These are phyloP conservation scores for Discostella pseudostelligera DNA, from an alignment of 108 stramenopile genomes.

Conservation along the genomic window DNA sequence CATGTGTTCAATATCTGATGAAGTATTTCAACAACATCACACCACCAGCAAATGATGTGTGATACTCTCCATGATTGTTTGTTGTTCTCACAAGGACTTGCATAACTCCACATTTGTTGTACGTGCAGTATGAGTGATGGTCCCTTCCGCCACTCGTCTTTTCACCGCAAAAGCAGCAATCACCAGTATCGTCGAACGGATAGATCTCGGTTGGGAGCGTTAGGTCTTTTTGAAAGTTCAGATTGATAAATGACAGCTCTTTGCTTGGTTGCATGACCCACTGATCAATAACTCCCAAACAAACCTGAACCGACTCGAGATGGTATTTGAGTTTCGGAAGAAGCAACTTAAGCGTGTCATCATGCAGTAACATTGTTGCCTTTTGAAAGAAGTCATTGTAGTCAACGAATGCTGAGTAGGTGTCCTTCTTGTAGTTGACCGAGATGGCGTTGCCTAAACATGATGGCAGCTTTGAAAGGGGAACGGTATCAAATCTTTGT, in stretches of 20 bases:
- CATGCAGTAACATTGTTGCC: constrained; percentile 10
- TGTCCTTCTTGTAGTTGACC: background rate
- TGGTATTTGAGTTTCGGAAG: constrained; percentile 5
- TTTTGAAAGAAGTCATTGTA: constrained; percentile 1
- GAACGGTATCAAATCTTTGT: background rate
- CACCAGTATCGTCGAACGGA: background rate
- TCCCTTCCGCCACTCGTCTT: no score
- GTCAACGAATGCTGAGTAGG: background rate
- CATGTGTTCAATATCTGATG: no score
- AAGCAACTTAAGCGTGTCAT: background rate
- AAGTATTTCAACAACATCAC: no score
- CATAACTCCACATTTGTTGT: no score
- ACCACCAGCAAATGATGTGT: no score
- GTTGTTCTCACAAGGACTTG: no score
- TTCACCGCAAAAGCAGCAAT: background rate
- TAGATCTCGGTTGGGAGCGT: background rate
- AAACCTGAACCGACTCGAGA: constrained; percentile 4
- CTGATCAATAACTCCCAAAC: constrained; percentile 6
- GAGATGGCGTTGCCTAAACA: background rate
- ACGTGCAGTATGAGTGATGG: no score
- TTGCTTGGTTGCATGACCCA: constrained; percentile 7
- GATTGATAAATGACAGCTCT: background rate
- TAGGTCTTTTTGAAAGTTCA: background rate
- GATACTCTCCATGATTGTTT: no score
- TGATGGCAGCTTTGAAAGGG: background rate